phyloP scores from a whole-genome alignment of 192 early-diverging fungal species.

The Podila epicladia region DNA sequence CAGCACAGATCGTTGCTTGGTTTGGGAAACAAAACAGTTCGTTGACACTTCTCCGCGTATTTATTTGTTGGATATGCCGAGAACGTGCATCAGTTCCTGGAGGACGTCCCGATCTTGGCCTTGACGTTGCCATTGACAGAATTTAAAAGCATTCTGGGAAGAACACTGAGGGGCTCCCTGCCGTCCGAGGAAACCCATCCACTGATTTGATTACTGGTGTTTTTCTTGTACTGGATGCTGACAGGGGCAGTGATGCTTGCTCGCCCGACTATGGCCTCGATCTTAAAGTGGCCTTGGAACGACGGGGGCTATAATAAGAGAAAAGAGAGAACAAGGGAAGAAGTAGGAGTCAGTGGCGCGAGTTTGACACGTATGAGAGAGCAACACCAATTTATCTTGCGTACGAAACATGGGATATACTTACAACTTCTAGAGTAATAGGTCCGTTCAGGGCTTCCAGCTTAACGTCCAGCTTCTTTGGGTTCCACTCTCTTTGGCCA shows the following conservation, averaged over 20 bases:
- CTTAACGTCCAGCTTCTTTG: slow-evolving; percentile 3
- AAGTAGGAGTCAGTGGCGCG: not conserved
- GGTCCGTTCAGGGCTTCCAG: slow-evolving; percentile 14
- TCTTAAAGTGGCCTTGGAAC: not conserved
- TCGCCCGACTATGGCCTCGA: not conserved
- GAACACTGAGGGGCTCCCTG: not conserved
- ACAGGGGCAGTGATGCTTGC: not conserved
- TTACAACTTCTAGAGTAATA: slow-evolving; percentile 3
- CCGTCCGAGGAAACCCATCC: slow-evolving; percentile 20
- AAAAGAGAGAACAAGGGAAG: not conserved
- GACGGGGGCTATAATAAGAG: not conserved
- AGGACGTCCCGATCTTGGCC: not conserved
- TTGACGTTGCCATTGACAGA: slow-evolving; percentile 16
- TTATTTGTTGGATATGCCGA: too few species aligned
- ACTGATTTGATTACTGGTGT: not conserved
- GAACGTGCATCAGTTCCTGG: too few species aligned
- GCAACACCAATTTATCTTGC: too few species aligned
- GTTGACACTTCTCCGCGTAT: too few species aligned
- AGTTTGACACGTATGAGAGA: not conserved
- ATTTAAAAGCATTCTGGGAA: not conserved
- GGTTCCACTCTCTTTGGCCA: not conserved
- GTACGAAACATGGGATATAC: too few species aligned
- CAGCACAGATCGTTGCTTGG: too few species aligned
- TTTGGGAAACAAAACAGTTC: too few species aligned
- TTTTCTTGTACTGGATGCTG: not conserved